phyloP scores from a whole-genome alignment of 257 asterid genomes.

The Nyctanthes arbortristis region DNA sequence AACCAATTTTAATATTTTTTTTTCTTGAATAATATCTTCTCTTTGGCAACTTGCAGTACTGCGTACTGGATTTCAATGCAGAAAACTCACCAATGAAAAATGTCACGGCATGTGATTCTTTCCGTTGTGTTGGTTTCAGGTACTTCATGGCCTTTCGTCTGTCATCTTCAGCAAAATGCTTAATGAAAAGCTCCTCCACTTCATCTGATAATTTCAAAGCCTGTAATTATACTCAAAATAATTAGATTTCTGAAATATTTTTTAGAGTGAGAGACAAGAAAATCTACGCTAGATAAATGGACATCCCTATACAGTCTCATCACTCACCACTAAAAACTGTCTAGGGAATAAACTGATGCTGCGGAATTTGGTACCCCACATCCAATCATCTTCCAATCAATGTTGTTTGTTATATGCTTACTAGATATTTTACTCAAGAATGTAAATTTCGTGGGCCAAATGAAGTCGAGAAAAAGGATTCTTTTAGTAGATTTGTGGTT shows the following conservation, averaged over 20 bases:
- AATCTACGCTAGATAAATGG: constrained; percentile 40
- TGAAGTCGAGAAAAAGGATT: neutral
- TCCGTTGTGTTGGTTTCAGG: constrained; percentile 76
- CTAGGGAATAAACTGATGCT: constrained; percentile 41
- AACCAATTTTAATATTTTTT: constrained; percentile 22
- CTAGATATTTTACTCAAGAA: constrained; percentile 18
- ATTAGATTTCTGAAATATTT: constrained; percentile 10
- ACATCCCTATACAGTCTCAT: constrained; percentile 29
- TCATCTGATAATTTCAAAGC: constrained; percentile 75
- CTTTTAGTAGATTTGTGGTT: neutral
- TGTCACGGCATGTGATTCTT: constrained; percentile 74
- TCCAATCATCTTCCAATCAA: constrained; percentile 48
- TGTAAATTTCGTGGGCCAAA: neutral
- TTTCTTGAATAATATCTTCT: constrained; percentile 24
- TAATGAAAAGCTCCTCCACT: constrained; percentile 74
- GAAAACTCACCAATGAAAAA: constrained; percentile 76
- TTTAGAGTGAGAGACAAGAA: constrained; percentile 45
- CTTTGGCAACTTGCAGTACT: neutral
- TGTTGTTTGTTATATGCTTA: constrained; percentile 14
- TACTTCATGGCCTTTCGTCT: constrained; percentile 82
- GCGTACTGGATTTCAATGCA: constrained; percentile 9
- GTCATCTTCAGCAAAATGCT: constrained; percentile 79
- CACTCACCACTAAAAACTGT: constrained; percentile 44
- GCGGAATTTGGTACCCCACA: constrained; percentile 34
- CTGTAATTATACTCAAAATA: constrained; percentile 37